Percentiles rank a stretch among this genome's conserved stretches.
These are phyloP conservation scores for Clarireedia hainanense DNA, from an alignment of 2,329 filamentous ascomycete species.

Conservation along the genomic window DNA sequence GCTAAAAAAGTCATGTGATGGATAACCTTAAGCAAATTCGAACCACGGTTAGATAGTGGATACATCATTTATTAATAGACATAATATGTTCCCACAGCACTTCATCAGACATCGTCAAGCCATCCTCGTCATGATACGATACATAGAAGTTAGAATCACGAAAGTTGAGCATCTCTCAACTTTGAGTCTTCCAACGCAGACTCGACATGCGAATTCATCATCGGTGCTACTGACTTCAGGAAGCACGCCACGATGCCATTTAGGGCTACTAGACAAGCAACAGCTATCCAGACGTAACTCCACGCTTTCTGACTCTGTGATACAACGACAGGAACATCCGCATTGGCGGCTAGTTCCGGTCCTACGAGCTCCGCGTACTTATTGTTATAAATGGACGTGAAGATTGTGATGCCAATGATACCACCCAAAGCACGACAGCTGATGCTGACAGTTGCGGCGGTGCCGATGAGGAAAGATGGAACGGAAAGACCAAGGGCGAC, in stretches of 20 bases:
- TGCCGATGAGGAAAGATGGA: constrained; percentile 16
- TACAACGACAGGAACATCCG: constrained; percentile 7
- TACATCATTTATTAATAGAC: too few species aligned
- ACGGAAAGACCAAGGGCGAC: constrained; percentile 14
- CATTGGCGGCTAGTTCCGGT: constrained; percentile 6
- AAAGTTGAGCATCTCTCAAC: constrained; percentile 1
- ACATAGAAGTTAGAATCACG: neutral
- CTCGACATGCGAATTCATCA: constrained; percentile 18
- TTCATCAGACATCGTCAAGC: too few species aligned
- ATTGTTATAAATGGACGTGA: constrained; percentile 17
- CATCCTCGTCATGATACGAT: too few species aligned
- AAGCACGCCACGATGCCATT: constrained; percentile 15
- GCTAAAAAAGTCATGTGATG: too few species aligned
- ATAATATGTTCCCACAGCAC: too few species aligned
- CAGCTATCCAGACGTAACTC: constrained; percentile 17
- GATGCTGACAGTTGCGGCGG: constrained; percentile 15
- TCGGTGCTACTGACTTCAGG: constrained; percentile 13
- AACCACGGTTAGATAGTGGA: too few species aligned
- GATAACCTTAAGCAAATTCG: too few species aligned
- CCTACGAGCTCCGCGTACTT: constrained; percentile 14
- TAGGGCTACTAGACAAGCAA: constrained; percentile 11
- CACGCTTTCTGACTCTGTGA: constrained; percentile 9
- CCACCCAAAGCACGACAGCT: constrained; percentile 15
- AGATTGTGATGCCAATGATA: constrained; percentile 17
- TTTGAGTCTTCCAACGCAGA: constrained; percentile 14